These are phyloP conservation scores for Nemania diffusa DNA, from an alignment of 2,329 filamentous ascomycete species.

Conservation along the genomic window DNA sequence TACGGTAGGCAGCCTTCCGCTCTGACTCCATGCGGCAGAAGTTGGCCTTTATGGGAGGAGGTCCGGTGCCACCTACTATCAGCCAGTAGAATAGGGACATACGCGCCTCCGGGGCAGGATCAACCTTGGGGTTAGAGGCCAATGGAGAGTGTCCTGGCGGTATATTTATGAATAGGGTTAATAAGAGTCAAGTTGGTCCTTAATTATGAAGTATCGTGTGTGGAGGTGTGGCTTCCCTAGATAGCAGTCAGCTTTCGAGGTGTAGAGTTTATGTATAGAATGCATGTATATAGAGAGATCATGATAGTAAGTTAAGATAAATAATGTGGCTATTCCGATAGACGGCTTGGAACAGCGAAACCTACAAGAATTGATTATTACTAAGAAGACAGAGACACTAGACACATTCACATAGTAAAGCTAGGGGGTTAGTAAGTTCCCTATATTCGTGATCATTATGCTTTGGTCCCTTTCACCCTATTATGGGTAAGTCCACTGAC, in stretches of 20 bases:
- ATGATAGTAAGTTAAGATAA: not conserved
- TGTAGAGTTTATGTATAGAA: not conserved
- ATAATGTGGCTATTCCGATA: too few relatives aligned
- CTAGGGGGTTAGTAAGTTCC: too few relatives aligned
- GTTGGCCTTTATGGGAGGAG: conserved; percentile 20
- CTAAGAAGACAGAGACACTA: not conserved
- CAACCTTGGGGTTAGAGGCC: not conserved
- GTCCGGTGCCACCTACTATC: conserved; percentile 29
- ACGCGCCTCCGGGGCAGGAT: not conserved
- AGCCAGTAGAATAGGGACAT: conserved; percentile 33
- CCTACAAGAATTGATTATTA: not conserved
- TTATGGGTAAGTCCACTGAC: too few relatives aligned
- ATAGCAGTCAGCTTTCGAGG: not conserved
- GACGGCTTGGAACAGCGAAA: not conserved
- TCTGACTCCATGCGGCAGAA: conserved; percentile 35
- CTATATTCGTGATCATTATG: too few relatives aligned
- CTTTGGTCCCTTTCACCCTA: too few relatives aligned
- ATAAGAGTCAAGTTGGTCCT: not conserved
- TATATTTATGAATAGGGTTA: not conserved
- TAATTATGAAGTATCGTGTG: not conserved
- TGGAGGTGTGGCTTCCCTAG: not conserved
- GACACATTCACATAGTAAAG: too few relatives aligned
- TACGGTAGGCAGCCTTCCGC: conserved; percentile 35
- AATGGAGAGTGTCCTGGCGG: not conserved
- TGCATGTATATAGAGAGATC: not conserved